Evolutionary conservation across 306 rosid genomes (phyloP).

Genomic region (Bauhinia variegata): DNA sequence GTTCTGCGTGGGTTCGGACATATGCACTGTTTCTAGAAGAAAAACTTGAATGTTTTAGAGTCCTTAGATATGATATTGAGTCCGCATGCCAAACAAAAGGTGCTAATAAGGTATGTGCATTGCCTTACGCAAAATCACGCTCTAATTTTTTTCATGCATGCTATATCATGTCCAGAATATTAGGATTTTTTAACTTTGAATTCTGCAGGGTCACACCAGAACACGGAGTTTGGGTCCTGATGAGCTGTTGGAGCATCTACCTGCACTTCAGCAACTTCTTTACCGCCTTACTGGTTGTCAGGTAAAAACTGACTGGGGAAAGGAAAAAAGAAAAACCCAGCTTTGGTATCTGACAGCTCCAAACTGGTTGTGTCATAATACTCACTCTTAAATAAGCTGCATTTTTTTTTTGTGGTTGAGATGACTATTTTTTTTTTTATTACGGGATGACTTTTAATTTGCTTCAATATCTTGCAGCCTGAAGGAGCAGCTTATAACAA

Average conservation of each 20-base stretch:
- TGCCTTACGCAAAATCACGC: conserved; percentile 17
- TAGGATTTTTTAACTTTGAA: conserved; percentile 36
- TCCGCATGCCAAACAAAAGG: conserved; percentile 65
- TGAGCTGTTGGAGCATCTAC: conserved; percentile 77
- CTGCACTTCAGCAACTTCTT: conserved; percentile 92
- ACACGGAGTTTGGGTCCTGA: conserved; percentile 53
- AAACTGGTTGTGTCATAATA: conserved; percentile 1
- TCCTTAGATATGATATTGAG: conserved; percentile 81
- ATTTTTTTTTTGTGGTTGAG: too few relatives aligned
- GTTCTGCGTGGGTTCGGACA: conserved; percentile 90
- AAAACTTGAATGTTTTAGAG: conserved; percentile 75
- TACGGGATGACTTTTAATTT: conserved; percentile 34
- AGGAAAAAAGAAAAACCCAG: background rate
- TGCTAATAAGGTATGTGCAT: conserved; percentile 52
- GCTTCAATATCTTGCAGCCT: conserved; percentile 67
- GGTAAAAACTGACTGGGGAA: conserved; percentile 49
- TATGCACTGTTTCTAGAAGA: conserved; percentile 88
- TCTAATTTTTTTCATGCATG: background rate
- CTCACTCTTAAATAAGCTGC: background rate
- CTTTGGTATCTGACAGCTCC: conserved; percentile 28
- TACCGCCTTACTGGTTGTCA: conserved; percentile 74
- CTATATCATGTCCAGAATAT: conserved; percentile 21
- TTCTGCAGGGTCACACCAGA: conserved; percentile 58
- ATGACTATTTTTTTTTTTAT: too few relatives aligned
- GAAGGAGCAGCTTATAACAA: conserved; percentile 76